Conservation (phyloP, 2,329 filamentous ascomycete genomes). For the Verticillium dahliae region DNA sequence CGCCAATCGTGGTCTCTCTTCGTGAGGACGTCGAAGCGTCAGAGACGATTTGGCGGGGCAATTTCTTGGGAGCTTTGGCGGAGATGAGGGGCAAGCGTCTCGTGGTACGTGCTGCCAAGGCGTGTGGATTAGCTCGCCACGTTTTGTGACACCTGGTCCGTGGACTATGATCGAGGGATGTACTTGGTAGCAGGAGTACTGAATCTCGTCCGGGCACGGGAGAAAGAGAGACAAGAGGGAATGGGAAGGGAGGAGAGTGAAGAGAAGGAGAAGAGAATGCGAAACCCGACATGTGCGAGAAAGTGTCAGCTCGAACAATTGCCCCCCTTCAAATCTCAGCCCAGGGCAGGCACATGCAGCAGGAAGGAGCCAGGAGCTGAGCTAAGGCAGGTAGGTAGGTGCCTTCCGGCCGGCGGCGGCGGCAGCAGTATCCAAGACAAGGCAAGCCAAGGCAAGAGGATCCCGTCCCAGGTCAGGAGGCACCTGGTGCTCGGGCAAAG, state of each 20-base stretch:
- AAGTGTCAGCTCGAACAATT: background rate
- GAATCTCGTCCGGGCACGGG: background rate
- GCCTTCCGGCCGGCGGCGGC: background rate
- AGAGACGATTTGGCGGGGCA: background rate
- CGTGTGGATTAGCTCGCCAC: background rate
- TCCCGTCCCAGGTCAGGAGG: background rate
- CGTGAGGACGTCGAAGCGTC: too few species aligned
- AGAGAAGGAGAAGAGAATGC: background rate
- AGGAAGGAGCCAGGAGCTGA: too few species aligned
- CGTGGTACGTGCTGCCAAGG: background rate
- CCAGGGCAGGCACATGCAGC: background rate
- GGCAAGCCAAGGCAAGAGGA: too few species aligned
- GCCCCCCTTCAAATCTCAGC: background rate
- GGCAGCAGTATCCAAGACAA: too few species aligned
- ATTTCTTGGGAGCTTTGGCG: background rate
- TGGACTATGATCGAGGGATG: background rate
- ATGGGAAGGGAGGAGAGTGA: background rate
- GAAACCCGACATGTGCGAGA: background rate
- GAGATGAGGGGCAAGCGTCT: background rate
- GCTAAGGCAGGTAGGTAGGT: background rate
- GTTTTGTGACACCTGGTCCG: background rate
- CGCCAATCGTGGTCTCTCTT: too few species aligned
- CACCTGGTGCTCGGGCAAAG: background rate
- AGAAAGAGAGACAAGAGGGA: too few species aligned
- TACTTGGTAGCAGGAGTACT: background rate